These are phyloP conservation scores for Kwoniella europaea DNA, from an alignment of 768 basidiomycete genomes.

Conservation along the genomic window DNA sequence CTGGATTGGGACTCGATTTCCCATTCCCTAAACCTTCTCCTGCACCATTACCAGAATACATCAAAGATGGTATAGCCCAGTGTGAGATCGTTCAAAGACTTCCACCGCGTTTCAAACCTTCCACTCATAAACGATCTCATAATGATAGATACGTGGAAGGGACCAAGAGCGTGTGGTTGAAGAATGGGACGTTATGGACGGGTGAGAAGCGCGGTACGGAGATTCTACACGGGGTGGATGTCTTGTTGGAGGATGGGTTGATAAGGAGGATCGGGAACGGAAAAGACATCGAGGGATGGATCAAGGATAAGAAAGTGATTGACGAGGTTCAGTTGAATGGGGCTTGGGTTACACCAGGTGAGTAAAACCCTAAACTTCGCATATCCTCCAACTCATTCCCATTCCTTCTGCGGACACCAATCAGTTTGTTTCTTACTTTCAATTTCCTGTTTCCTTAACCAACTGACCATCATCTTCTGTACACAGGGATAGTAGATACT, in stretches of 20 bases:
- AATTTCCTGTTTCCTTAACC: no score
- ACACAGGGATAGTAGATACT: no score
- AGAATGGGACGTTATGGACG: conserved; percentile 80
- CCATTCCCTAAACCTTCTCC: conserved; percentile 43
- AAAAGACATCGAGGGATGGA: conserved; percentile 63
- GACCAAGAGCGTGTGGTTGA: conserved; percentile 65
- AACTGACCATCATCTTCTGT: no score
- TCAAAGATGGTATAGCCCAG: conserved; percentile 50
- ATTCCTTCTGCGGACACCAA: no score
- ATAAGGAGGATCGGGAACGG: conserved; percentile 65
- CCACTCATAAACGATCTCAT: conserved; percentile 28
- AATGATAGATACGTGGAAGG: conserved; percentile 60
- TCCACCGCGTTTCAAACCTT: conserved; percentile 42
- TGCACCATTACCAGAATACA: conserved; percentile 30
- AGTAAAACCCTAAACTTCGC: no score
- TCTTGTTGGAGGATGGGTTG: conserved; percentile 70
- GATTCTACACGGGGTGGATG: conserved; percentile 64
- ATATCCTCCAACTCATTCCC: no score
- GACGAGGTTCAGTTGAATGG: conserved; percentile 67
- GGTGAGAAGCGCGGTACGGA: conserved; percentile 68
- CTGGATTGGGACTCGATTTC: conserved; percentile 21
- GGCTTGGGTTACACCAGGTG: conserved; percentile 77
- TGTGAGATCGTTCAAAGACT: conserved; percentile 50
- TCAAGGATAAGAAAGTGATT: conserved; percentile 50
- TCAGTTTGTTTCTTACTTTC: no score